phyloP scores from a whole-genome alignment of 257 asterid genomes.

The Solanum infundibuliforme region DNA sequence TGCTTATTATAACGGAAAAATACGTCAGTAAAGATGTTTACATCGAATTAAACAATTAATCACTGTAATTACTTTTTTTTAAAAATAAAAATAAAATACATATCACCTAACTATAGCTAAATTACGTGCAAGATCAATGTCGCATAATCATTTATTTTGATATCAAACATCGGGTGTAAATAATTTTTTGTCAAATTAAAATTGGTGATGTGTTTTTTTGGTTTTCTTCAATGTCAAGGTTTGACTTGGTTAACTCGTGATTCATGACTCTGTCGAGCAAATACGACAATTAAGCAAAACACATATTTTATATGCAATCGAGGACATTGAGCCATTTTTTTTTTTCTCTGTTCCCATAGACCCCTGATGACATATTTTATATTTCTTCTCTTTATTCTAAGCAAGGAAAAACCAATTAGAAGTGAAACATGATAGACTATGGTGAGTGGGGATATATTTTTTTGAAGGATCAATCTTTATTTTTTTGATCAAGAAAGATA shows the following conservation, averaged over 20 bases:
- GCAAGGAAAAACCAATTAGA: neutral
- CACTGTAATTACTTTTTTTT: neutral
- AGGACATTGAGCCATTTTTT: neutral
- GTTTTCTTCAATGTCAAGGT: slow-evolving; percentile 23
- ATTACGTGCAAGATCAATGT: neutral
- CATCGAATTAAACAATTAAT: slow-evolving; percentile 10
- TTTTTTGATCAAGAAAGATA: neutral
- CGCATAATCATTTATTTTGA: neutral
- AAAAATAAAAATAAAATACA: neutral
- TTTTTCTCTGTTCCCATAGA: neutral
- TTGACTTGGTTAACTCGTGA: slow-evolving; percentile 7
- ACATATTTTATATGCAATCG: neutral
- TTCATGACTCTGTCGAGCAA: neutral
- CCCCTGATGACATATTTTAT: neutral
- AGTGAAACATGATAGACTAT: neutral
- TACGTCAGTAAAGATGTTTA: neutral
- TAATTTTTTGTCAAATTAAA: neutral
- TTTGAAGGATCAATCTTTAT: neutral
- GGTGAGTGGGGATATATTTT: neutral
- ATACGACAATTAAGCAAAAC: neutral
- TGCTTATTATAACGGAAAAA: slow-evolving; percentile 15
- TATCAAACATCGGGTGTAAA: neutral
- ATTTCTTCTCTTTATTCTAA: neutral
- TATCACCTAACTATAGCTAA: neutral
- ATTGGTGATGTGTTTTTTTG: neutral